Evolutionary conservation across 2,329 filamentous ascomycete genomes (phyloP), one percentile per base, ranked within the genome.

Genomic region (Samsoniella hepiali): DNA sequence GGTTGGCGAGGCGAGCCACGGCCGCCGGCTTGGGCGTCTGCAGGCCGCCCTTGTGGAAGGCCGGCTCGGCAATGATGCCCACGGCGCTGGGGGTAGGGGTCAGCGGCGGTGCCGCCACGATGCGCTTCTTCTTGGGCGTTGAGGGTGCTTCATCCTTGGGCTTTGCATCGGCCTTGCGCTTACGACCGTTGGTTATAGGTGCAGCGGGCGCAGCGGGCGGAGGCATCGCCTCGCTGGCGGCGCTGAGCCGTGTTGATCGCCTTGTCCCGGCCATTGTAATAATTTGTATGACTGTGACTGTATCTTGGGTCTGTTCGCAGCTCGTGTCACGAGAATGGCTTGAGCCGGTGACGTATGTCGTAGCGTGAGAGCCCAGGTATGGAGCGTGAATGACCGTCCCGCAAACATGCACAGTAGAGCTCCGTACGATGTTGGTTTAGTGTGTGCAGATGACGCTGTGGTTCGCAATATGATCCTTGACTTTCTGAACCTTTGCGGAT

Each of bases 1-100:
- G 86, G 66, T 87, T 81, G 15, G 87, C 88, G 2, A 89, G 82
- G 31, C 88, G 83, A 58, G 79, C 75, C 42, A 83, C 75, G 1
- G 75, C 75, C 15, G 74, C 73, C 29, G 77, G 74, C 38, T 72
- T 77, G 51, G 78, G 77, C 62, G 77, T 81, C 50, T 71, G 72
- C 15, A 70, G 71, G 36, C 68, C 72, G 42, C 68, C 72, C 42
- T 66, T 58, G 36, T 22, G 32, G 13, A 65, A 68, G 50, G 76
- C 73, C 13, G 64, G 54, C 42, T 62, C 53, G 44, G 73, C 73
- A 10, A 81, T 78, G 57, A 80, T 73, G 34, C 72, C 73, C 13
- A 75, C 77, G 50, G 75, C 77, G 65, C 74, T 76, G n/a, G 81
- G 79, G 1, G 81, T 82, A 0, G 81, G 81, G 5, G 82, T 84